phyloP scores from a whole-genome alignment of 2,329 filamentous ascomycete genomes.

The Fusarium keratoplasticum region DNA sequence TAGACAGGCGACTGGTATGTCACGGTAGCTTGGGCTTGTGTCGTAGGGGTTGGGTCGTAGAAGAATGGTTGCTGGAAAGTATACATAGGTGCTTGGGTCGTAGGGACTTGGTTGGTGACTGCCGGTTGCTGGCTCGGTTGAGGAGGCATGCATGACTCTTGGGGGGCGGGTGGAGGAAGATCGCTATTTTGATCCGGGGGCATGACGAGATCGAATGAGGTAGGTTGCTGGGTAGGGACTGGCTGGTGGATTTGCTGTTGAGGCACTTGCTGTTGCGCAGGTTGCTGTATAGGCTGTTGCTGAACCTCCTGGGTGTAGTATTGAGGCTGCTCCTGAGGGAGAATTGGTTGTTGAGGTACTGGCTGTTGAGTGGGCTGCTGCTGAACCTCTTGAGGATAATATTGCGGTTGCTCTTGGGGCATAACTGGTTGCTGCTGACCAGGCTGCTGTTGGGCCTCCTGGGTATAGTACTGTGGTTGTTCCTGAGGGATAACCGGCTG shows the following conservation, averaged over 20 bases:
- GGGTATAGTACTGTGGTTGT: background rate
- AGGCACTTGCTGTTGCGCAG: background rate
- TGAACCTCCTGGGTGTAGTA: background rate
- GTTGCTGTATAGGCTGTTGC: conserved; percentile 1
- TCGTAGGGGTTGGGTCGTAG: conserved; percentile 8
- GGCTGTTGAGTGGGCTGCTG: conserved; percentile 20
- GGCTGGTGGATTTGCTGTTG: conserved; percentile 11
- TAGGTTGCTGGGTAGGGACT: background rate
- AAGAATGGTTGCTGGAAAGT: background rate
- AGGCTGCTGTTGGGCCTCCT: conserved; percentile 1
- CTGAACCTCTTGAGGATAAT: background rate
- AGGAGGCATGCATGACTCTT: background rate
- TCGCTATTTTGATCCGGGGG: conserved; percentile 3
- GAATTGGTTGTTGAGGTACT: background rate
- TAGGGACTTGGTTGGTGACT: background rate
- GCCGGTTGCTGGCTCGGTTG: conserved; percentile 10
- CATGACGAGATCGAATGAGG: background rate
- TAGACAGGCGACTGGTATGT: conserved; percentile 19
- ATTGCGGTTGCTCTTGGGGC: background rate
- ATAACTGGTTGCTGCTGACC: background rate
- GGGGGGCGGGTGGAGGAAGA: background rate
- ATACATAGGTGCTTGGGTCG: conserved; percentile 7
- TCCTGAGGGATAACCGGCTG: conserved; percentile 1
- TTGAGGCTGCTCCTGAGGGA: background rate
- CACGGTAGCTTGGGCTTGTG: conserved; percentile 16